These are phyloP conservation scores for Kodamaea restingae DNA, from an alignment of 805 yeast species.

Conservation along the genomic window DNA sequence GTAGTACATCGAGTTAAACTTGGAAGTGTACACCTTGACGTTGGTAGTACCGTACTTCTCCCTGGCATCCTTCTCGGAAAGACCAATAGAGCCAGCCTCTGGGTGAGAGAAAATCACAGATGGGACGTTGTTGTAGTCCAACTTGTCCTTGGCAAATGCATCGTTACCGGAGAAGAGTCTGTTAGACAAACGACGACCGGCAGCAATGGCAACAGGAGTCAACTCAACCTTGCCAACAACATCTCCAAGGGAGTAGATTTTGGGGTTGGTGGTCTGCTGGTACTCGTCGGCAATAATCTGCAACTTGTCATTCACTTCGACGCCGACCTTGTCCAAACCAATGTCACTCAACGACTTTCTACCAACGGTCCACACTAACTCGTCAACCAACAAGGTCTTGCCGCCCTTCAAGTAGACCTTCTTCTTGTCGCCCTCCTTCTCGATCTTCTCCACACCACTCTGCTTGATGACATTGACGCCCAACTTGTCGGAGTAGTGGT, in stretches of 20 bases:
- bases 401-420: constrained; percentile 38
- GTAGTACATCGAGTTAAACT: constrained; percentile 88
- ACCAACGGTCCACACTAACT: constrained; percentile 90
- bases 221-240: constrained; percentile 89
- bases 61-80: constrained; percentile 74
- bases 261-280: constrained; percentile 71
- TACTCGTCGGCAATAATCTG: constrained; percentile 80
- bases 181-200: constrained; percentile 91
- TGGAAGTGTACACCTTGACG: constrained; percentile 76
- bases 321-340: constrained; percentile 73
- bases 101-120: constrained; percentile 98
- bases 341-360: constrained; percentile 73
- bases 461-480: constrained; percentile 80
- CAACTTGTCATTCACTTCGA: constrained; percentile 55
- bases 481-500: constrained; percentile 64
- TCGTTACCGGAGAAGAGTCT: constrained; percentile 81
- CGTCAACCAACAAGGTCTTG: constrained; percentile 55
- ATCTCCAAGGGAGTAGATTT: constrained; percentile 87
- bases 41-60: constrained; percentile 75
- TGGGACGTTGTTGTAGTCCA: constrained; percentile 84
- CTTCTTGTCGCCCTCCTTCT: constrained; percentile 33
- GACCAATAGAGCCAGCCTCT: constrained; percentile 92
- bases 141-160: constrained; percentile 65
- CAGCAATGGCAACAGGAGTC: constrained; percentile 98
- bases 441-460: constrained; percentile 40